A percentile compares a stretch with the other conserved stretches of the same genome.
These are phyloP conservation scores for Spergularia bocconei DNA, from an alignment of 148 eudicot species.

Conservation along the genomic window DNA sequence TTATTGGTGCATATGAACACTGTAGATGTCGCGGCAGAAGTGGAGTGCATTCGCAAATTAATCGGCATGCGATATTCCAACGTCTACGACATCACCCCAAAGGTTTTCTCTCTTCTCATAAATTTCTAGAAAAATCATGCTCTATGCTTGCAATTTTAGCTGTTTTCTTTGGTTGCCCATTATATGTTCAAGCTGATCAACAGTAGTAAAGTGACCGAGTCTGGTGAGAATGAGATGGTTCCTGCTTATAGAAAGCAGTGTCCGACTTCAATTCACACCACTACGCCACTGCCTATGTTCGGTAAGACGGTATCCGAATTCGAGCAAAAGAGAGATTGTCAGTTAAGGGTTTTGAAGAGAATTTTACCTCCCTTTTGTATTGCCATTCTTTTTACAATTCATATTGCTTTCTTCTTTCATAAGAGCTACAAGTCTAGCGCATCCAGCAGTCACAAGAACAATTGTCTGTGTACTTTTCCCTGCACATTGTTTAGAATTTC, in stretches of 20 bases:
- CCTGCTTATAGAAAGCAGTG: slow-evolving; percentile 94
- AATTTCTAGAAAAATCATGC: neutral
- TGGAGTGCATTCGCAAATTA: slow-evolving; percentile 74
- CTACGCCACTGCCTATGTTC: slow-evolving; percentile 60
- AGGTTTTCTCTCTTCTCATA: slow-evolving; percentile 31
- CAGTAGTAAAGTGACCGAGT: slow-evolving; percentile 94
- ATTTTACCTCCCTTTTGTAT: neutral
- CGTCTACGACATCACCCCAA: slow-evolving; percentile 88
- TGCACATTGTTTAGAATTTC: no score
- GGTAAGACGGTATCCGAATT: slow-evolving; percentile 37
- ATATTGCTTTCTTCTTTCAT: no score
- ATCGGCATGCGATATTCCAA: slow-evolving; percentile 98
- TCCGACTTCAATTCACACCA: slow-evolving; percentile 49
- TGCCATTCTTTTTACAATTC: neutral
- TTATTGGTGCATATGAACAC: slow-evolving; percentile 86
- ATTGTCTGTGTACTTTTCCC: no score
- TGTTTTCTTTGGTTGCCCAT: neutral
- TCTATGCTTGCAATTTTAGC: neutral
- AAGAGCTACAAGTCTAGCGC: no score
- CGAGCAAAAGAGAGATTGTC: neutral
- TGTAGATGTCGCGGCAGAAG: slow-evolving; percentile 98
- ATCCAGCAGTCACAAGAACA: no score
- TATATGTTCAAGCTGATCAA: slow-evolving; percentile 95
- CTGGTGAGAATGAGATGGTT: slow-evolving; percentile 98
- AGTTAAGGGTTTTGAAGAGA: neutral